These are phyloP conservation scores for Escovopsis sp. DNA, from an alignment of 2,329 filamentous ascomycete species.

Conservation along the genomic window DNA sequence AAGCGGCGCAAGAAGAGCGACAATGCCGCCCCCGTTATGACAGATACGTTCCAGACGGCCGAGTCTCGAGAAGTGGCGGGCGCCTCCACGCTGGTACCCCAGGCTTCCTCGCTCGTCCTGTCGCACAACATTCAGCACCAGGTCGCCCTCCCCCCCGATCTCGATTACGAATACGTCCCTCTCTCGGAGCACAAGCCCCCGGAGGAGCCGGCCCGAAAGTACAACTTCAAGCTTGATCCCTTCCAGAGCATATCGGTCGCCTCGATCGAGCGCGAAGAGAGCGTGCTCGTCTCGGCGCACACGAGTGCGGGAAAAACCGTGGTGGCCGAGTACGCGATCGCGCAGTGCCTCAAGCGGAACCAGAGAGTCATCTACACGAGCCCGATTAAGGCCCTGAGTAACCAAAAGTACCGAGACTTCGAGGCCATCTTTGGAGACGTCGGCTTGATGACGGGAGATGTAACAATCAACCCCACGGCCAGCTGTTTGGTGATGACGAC, in stretches of 20 bases:
- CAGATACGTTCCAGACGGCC: conserved; percentile 89
- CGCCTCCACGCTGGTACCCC: conserved; percentile 49
- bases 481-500: conserved; percentile 99
- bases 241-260: conserved; percentile 93
- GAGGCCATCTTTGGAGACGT: conserved; percentile 91
- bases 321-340: conserved; percentile 94
- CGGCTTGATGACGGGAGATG: conserved; percentile 95
- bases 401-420: conserved; percentile 97
- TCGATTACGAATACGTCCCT: conserved; percentile 89
- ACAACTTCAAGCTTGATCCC: conserved; percentile 84
- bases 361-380: conserved; percentile 98
- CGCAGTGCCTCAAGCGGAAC: conserved; percentile 91
- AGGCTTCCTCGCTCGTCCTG: conserved; percentile 62
- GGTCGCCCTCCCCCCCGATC: conserved; percentile 82
- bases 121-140: conserved; percentile 98
- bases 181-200: conserved; percentile 89
- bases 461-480: conserved; percentile 96
- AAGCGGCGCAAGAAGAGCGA: conserved; percentile 49
- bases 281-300: conserved; percentile 90
- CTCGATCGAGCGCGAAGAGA: conserved; percentile 91
- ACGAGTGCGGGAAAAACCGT: conserved; percentile 97
- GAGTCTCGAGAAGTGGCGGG: conserved; percentile 81
- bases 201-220: conserved; percentile 67
- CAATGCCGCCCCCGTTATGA: conserved; percentile 60
- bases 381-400: conserved; percentile 96